phyloP scores from a whole-genome alignment of 169 alveolate species.

The Cryptosporidium ryanae region DNA sequence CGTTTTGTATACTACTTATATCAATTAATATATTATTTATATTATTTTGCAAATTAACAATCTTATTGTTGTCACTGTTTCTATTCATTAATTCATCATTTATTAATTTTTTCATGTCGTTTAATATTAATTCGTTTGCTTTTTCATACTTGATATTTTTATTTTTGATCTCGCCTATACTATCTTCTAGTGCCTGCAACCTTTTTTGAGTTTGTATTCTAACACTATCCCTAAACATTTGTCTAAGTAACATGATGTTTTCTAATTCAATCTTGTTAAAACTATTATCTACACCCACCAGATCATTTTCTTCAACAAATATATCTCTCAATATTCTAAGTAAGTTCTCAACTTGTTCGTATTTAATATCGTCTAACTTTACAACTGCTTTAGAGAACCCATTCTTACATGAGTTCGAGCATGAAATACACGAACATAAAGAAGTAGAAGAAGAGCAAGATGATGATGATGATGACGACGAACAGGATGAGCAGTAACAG shows the following conservation, averaged over 20 bases:
- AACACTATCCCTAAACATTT: slow-evolving; percentile 41
- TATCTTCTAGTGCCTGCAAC: slow-evolving; percentile 15
- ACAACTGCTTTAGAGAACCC: neutral
- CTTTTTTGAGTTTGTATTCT: slow-evolving; percentile 28
- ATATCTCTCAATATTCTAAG: slow-evolving; percentile 17
- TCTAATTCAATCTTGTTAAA: slow-evolving; percentile 12
- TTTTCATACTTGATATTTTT: slow-evolving; percentile 12
- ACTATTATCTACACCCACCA: slow-evolving; percentile 10
- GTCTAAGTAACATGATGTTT: slow-evolving; percentile 12
- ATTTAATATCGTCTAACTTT: neutral
- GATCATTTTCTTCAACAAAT: slow-evolving; percentile 40
- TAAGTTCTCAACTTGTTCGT: neutral
- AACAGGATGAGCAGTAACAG: too few species aligned
- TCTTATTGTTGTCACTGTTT: neutral
- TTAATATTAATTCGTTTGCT: slow-evolving; percentile 9
- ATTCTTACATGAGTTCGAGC: neutral
- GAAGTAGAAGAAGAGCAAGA: slow-evolving; percentile 31
- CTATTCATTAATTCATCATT: slow-evolving; percentile 30
- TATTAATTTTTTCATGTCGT: slow-evolving; percentile 40
- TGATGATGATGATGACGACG: neutral
- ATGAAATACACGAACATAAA: slow-evolving; percentile 9
- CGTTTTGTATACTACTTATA: slow-evolving; percentile 22
- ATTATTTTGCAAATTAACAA: slow-evolving; percentile 20
- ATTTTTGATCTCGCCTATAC: slow-evolving; percentile 27
- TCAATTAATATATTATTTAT: slow-evolving; percentile 34